Evolutionary conservation across 1,284 basidiomycete genomes (phyloP), one percentile per base, ranked within the genome.

Genomic region (Pseudomicrostroma phylloplanum): DNA sequence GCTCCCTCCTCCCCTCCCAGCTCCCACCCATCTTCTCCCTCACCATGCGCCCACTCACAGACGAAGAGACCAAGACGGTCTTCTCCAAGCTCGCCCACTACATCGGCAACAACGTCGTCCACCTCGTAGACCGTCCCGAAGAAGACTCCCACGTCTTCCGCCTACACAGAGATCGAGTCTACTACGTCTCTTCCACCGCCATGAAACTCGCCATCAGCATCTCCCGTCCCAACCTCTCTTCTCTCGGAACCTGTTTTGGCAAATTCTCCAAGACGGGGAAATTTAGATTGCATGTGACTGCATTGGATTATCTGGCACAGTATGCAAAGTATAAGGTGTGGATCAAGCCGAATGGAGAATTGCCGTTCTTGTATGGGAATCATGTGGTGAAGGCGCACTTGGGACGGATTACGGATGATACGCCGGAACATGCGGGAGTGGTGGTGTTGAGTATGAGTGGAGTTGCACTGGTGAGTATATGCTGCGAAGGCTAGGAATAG

Each of bases 291-390:
- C 93, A 97, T 75, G 87, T 99, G 70, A 96, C 93, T 0, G 86
- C 90, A 17, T 83, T 99, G 63, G 96, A 98, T 78, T 89, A 91
- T 78, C 82, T 99, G 59, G 91, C 92, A 1, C 91, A 96, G 78
- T 96, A 96, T 79, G 94, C 96, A 25, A 97, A 96, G 81, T 92
- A 93, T 84, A 98, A 98, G 86, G 87, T 97, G 42, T 99, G 96
- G 96, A 94, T 98, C 80, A 99, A 99, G 81, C 89, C 93, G 15
- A 96, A 98, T 68, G 96, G 96, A 76, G 96, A 99, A 82, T 92
- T 98, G 86, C 96, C 96, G 1, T 99, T 96, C 84, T 82, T 99
- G 57, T 99, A 98, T 77, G 96, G 96, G 61, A 98, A 98, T 79
- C 93, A 99, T 82, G 89, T 98, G 65, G 86, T 97, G 69, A 99